Conservation (phyloP, 106 monocot species). For the Phalaenopsis aphrodite region DNA sequence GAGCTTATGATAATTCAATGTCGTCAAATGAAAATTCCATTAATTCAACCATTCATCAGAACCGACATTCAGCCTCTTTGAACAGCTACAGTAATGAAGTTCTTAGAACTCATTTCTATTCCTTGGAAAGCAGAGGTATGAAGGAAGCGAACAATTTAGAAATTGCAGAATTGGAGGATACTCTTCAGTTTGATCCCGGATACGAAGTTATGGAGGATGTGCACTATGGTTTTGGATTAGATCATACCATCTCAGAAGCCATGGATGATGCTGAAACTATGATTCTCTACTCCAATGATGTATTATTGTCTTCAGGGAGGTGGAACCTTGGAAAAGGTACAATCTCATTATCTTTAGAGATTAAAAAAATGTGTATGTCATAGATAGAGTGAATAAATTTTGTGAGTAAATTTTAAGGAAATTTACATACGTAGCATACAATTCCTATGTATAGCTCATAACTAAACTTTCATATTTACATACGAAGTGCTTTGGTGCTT, state of each 20-base stretch:
- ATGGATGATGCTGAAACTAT: constrained; percentile 17
- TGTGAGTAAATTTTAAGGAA: no score
- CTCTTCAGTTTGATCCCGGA: constrained; percentile 4
- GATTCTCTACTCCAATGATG: constrained; percentile 33
- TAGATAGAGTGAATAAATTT: no score
- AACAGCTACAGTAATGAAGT: constrained; percentile 1
- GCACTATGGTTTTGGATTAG: background rate
- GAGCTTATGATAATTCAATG: background rate
- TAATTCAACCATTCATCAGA: background rate
- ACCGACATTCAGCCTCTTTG: constrained; percentile 12
- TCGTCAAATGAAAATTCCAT: background rate
- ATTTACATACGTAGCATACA: no score
- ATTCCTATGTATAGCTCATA: no score
- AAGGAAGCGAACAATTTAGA: background rate
- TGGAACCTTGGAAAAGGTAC: constrained; percentile 14
- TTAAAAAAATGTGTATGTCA: no score
- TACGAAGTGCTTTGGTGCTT: no score
- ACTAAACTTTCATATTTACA: no score
- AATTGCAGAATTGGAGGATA: constrained; percentile 4
- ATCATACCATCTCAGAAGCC: constrained; percentile 7
- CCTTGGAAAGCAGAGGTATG: constrained; percentile 10
- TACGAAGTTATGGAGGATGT: background rate
- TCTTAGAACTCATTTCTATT: constrained; percentile 1
- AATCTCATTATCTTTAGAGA: background rate
- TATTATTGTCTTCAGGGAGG: constrained; percentile 16